Evolutionary conservation across 1,284 basidiomycete genomes (phyloP).

Genomic region (Neolentinus lepideus): DNA sequence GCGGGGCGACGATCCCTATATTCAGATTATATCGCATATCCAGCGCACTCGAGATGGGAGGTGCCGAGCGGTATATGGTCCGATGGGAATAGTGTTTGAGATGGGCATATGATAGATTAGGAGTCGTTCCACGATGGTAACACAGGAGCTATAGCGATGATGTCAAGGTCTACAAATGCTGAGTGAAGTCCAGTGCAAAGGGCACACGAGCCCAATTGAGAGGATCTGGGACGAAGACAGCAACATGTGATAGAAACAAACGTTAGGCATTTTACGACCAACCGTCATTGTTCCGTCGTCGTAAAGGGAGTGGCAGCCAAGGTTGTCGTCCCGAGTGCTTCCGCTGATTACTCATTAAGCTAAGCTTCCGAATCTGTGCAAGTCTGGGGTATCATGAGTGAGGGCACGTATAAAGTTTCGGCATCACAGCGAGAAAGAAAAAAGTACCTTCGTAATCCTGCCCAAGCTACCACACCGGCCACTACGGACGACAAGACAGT

Average conservation of each 20-base stretch:
- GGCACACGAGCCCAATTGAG: no score
- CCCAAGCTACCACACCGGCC: conserved; percentile 49
- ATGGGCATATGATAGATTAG: no score
- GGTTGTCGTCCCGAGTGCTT: conserved; percentile 22
- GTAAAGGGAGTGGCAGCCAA: conserved; percentile 53
- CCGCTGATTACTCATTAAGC: conserved; percentile 35
- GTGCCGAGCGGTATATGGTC: no score
- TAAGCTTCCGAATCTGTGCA: conserved; percentile 40
- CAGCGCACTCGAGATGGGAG: no score
- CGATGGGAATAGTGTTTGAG: no score
- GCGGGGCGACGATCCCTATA: background rate
- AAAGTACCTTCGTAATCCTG: conserved; percentile 53
- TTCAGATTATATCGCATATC: no score
- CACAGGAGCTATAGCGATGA: no score
- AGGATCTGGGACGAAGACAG: no score
- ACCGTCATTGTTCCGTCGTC: conserved; percentile 29
- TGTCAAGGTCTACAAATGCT: no score
- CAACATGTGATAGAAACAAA: background rate
- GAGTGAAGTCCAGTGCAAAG: no score
- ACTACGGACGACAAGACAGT: conserved; percentile 46
- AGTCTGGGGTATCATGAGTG: conserved; percentile 23
- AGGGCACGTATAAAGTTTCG: conserved; percentile 1
- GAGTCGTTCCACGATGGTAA: no score
- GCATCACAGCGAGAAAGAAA: conserved; percentile 3
- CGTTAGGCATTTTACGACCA: background rate